phyloP scores from a whole-genome alignment of 2,329 filamentous ascomycete species.

The Sporothrix brunneoviolacea region DNA sequence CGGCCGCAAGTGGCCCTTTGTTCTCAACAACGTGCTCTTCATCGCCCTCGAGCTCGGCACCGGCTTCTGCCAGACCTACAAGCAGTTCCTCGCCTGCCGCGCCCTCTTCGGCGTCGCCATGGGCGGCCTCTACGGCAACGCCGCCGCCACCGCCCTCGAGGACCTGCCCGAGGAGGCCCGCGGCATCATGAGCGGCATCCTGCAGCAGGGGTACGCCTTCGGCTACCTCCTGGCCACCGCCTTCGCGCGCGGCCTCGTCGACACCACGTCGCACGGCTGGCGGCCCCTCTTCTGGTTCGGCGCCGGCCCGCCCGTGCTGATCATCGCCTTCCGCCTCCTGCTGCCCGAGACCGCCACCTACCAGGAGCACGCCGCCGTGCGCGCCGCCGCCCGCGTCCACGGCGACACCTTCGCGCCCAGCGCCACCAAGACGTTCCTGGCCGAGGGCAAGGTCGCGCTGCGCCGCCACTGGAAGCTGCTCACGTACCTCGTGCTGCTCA shows the following conservation, averaged over 20 bases:
- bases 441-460: slow-evolving; percentile 60
- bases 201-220: slow-evolving; percentile 66
- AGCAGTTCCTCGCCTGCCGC: slow-evolving; percentile 67
- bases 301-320: slow-evolving; percentile 55
- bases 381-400: slow-evolving; percentile 48
- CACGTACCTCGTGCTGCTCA: slow-evolving; percentile 73
- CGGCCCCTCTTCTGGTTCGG: slow-evolving; percentile 71
- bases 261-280: slow-evolving; percentile 57
- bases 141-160: slow-evolving; percentile 71
- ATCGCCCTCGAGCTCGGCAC: slow-evolving; percentile 59
- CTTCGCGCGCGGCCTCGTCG: slow-evolving; percentile 45
- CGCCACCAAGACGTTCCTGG: slow-evolving; percentile 59
- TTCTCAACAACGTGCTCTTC: slow-evolving; percentile 63
- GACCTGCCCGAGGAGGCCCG: slow-evolving; percentile 52
- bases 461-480: slow-evolving; percentile 75
- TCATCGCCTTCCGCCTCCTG: slow-evolving; percentile 19
- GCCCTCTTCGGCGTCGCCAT: slow-evolving; percentile 71
- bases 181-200: slow-evolving; percentile 73
- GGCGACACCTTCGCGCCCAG: slow-evolving; percentile 39
- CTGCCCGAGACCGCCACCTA: slow-evolving; percentile 20
- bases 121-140: slow-evolving; percentile 75
- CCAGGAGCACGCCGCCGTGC: slow-evolving; percentile 18
- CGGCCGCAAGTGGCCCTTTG: slow-evolving; percentile 79
- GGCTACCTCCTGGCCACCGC: slow-evolving; percentile 21
- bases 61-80: slow-evolving; percentile 66